Percentiles rank a stretch among this genome's conserved stretches.
phyloP scores from a whole-genome alignment of 192 early-diverging fungal species.

The Geranomyces variabilis region DNA sequence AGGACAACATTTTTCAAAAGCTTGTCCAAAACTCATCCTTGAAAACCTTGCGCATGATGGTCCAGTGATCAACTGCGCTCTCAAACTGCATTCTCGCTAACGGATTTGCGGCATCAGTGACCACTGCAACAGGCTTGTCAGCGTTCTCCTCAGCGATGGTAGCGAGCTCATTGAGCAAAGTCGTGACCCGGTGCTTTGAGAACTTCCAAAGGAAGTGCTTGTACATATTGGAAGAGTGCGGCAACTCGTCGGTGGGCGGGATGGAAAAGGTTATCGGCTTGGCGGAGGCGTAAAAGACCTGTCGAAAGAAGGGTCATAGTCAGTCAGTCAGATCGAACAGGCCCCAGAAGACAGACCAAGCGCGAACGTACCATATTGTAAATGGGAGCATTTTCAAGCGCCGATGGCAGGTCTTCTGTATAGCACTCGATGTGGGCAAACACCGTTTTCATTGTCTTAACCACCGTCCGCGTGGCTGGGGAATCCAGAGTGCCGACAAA shows the following conservation, averaged over 20 bases:
- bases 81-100: constrained; percentile 60
- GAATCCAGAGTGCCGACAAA: constrained; percentile 71
- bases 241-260: constrained; percentile 37
- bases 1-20: not conserved
- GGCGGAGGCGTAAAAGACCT: constrained; percentile 67
- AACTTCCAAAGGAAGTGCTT: constrained; percentile 52
- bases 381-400: constrained; percentile 35
- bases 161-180: not conserved
- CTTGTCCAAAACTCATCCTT: constrained; percentile 69
- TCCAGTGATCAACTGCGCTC: constrained; percentile 72
- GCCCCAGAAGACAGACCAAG: not conserved
- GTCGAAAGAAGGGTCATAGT: no score
- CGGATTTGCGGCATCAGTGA: constrained; percentile 70
- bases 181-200: constrained; percentile 17
- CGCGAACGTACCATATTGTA: constrained; percentile 58
- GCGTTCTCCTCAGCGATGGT: constrained; percentile 12
- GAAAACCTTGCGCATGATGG: constrained; percentile 71
- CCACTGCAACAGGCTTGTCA: constrained; percentile 49
- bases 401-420: constrained; percentile 56
- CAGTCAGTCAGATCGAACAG: constrained; percentile 23
- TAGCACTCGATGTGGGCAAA: constrained; percentile 72
- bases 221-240: constrained; percentile 47
- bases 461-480: constrained; percentile 61
- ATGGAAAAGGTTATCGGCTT: constrained; percentile 51
- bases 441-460: constrained; percentile 65